These are phyloP conservation scores for Aspergillus conjunctus DNA, from an alignment of 495 filamentous ascomycete species.

Conservation along the genomic window DNA sequence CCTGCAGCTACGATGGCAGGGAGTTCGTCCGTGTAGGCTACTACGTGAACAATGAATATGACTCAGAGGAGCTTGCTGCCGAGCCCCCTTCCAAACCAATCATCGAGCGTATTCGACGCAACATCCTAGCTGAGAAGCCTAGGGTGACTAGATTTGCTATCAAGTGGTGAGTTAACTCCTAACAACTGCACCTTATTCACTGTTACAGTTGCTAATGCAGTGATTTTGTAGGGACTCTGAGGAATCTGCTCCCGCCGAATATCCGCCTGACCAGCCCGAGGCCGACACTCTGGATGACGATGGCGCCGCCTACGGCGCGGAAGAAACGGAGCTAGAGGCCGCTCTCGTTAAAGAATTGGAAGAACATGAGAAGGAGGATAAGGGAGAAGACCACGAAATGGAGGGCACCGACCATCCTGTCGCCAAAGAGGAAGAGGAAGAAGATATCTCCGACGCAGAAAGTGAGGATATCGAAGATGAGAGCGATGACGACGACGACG, in stretches of 20 bases:
- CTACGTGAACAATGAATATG: constrained; percentile 99
- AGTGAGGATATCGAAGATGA: constrained; percentile 97
- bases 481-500: constrained; percentile 86
- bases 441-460: constrained; percentile 79
- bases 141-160: constrained; percentile 97
- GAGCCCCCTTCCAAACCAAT: constrained; percentile 90
- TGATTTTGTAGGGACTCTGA: constrained; percentile 77
- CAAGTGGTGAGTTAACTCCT: constrained; percentile 74
- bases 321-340: constrained; percentile 59
- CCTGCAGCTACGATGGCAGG: constrained; percentile 91
- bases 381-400: constrained; percentile 79
- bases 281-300: constrained; percentile 86
- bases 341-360: constrained; percentile 60
- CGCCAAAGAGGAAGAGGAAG: constrained; percentile 66
- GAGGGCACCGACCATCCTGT: constrained; percentile 65
- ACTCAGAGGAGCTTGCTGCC: constrained; percentile 80
- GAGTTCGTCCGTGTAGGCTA: constrained; percentile 99
- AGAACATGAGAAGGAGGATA: constrained; percentile 51
- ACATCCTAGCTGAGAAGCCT: constrained; percentile 94
- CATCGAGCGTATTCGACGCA: constrained; percentile 86
- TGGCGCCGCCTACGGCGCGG: constrained; percentile 80
- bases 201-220: not conserved
- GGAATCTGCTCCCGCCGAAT: constrained; percentile 92
- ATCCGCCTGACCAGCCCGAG: constrained; percentile 95
- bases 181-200: not conserved